A percentile compares a stretch with the other conserved stretches of the same genome.
phyloP scores from a whole-genome alignment of 352 stramenopile genomes.

The Pythium phragmitis region DNA sequence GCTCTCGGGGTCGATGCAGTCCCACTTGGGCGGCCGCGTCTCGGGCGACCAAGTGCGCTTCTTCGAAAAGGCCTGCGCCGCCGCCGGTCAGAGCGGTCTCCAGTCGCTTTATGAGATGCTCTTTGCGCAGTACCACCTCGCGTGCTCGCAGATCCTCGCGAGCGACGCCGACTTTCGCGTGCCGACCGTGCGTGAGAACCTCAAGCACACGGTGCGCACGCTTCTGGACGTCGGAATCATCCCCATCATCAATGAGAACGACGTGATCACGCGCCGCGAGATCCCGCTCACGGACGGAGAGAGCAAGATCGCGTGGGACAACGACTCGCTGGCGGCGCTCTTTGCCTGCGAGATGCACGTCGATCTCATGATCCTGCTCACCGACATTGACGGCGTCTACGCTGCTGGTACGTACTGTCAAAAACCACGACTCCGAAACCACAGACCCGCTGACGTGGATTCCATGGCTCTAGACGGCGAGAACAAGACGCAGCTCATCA shows the following conservation, averaged over 20 bases:
- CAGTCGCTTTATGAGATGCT: constrained; percentile 88
- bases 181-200: constrained; percentile 57
- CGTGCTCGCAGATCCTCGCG: constrained; percentile 78
- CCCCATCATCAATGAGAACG: constrained; percentile 86
- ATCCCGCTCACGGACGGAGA: constrained; percentile 56
- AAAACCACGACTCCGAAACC: too few species aligned
- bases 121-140: constrained; percentile 82
- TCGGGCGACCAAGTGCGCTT: constrained; percentile 50
- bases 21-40: constrained; percentile 65
- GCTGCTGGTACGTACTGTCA: constrained; percentile 20
- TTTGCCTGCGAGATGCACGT: constrained; percentile 72
- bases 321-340: constrained; percentile 78
- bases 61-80: constrained; percentile 70
- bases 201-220: constrained; percentile 60
- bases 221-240: constrained; percentile 84
- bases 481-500: constrained; percentile 37
- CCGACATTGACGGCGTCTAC: constrained; percentile 71
- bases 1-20: constrained; percentile 82
- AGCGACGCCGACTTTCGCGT: constrained; percentile 79
- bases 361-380: constrained; percentile 79
- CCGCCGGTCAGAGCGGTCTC: constrained; percentile 71
- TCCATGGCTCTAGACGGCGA: constrained; percentile 23
- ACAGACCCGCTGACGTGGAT: not conserved
- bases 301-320: constrained; percentile 77
- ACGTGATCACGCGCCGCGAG: constrained; percentile 73